Evolutionary conservation across 192 early-diverging fungal species (phyloP).

Genomic region (Pilaira anomala): DNA sequence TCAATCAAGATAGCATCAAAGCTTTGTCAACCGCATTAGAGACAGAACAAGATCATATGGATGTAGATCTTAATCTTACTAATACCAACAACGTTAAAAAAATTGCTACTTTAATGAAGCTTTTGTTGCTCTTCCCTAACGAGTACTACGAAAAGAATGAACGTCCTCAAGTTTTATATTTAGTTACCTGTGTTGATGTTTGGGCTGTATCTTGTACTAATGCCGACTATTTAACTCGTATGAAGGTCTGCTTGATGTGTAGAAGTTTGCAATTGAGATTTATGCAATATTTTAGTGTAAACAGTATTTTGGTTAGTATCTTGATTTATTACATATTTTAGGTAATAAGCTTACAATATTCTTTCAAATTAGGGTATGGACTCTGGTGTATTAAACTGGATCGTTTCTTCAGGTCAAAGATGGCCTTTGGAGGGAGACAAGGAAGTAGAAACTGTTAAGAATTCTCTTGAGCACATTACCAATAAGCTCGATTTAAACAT

Average conservation of each 20-base stretch:
- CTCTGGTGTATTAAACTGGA: slow-evolving; percentile 23
- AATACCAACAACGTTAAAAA: not conserved
- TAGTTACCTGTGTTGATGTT: slow-evolving; percentile 31
- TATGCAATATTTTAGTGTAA: slow-evolving; percentile 32
- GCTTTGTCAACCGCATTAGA: not conserved
- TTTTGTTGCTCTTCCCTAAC: slow-evolving; percentile 46
- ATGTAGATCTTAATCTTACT: not conserved
- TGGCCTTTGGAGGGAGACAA: not conserved
- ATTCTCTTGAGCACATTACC: slow-evolving; percentile 7
- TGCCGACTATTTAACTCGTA: slow-evolving; percentile 17
- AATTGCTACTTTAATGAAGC: slow-evolving; percentile 26
- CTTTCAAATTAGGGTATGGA: slow-evolving; percentile 11
- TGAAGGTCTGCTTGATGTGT: slow-evolving; percentile 32
- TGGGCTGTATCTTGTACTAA: slow-evolving; percentile 22
- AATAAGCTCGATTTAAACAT: not conserved
- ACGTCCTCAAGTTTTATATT: slow-evolving; percentile 35
- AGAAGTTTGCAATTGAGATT: slow-evolving; percentile 37
- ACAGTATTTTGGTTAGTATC: slow-evolving; percentile 41
- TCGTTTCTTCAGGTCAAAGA: slow-evolving; percentile 1
- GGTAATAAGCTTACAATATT: too few relatives aligned
- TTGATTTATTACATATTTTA: not conserved
- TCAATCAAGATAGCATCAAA: slow-evolving; percentile 1
- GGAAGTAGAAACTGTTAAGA: not conserved
- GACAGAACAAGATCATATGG: not conserved
- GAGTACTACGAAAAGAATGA: slow-evolving; percentile 49